A percentile compares a stretch with the other conserved stretches of the same genome.
Evolutionary conservation across 495 filamentous ascomycete genomes (phyloP).

Genomic region (Copromyces sp.): DNA sequence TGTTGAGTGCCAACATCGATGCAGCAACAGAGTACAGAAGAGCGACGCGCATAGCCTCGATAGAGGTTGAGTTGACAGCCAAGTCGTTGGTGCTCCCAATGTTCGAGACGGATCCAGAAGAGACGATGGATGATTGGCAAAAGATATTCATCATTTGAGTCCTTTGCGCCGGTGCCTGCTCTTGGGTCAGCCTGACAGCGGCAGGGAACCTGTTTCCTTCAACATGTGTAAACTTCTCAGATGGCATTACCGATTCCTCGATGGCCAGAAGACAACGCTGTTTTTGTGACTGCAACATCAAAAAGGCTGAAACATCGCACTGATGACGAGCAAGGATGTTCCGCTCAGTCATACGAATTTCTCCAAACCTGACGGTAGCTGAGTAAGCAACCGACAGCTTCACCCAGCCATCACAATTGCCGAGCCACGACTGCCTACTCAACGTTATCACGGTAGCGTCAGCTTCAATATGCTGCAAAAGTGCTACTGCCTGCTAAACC

Average conservation of each 20-base stretch:
- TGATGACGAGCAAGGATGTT: not conserved
- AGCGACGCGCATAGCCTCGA: not conserved
- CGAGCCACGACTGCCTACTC: not conserved
- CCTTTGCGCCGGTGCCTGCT: not conserved
- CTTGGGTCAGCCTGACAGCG: not conserved
- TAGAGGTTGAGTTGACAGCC: not conserved
- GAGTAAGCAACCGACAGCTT: not conserved
- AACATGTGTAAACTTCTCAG: not conserved
- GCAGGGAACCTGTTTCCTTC: not conserved
- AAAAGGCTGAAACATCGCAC: not conserved
- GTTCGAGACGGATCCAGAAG: not conserved
- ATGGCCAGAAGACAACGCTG: not conserved
- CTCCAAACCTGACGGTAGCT: not conserved
- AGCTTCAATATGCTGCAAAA: not conserved
- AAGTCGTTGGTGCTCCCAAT: not conserved
- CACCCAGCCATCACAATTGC: not conserved
- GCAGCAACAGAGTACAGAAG: not conserved
- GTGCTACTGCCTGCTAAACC: not conserved
- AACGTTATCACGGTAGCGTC: not conserved
- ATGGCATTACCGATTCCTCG: not conserved
- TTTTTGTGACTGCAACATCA: not conserved
- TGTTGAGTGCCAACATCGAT: not conserved
- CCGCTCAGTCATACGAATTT: not conserved
- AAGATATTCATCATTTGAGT: not conserved
- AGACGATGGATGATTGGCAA: not conserved